Base-by-base conservation (phyloP, 768 basidiomycete species). In the Boletales sp. region DNA sequence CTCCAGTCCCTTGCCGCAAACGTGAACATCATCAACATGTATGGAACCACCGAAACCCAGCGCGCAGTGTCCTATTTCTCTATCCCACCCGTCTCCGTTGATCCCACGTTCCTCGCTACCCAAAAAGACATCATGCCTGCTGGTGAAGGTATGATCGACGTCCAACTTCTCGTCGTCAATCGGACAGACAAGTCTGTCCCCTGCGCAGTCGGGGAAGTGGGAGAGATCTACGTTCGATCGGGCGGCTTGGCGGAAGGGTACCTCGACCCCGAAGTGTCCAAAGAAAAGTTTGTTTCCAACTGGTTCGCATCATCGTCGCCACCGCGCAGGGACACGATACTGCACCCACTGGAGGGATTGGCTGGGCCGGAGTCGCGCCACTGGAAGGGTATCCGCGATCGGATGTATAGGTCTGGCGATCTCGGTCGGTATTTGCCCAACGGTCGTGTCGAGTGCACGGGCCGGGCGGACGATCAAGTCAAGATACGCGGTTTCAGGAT, bases 401-500 rank as follows among this genome's bases (percentile, higher is more conserved):
- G 96, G 51, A 95, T 98, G 94, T 99, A 98, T 70, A 84, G 93
- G 56, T 93, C 93, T 28, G 96, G 96, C 18, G 96, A 99, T 70
- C 79, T 99, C 5, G 96, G 96, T 3, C 84, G 96, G 6, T 99
- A 99, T 69, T 74, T 87, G 31, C 90, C 96, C 1, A 80, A 88
- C 65, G 96, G 96, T 5, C 83, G 81, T 31, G 96, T 99, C 11
- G 96, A 99, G 68, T 98, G 96, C 65, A 94, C 90, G 0, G 96
- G 96, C 17, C 83, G 96, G 18, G 94, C 95, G 2, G 96, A 99
- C 65, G 95, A 98, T 64, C 96, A 99, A 65, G 91, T 99, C 72
- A 98, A 99, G 74, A 98, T 99, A 69, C 89, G 96, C 48, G 96
- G 96, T 2, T 99, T 99, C 84, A 80, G 96, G 21, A 98, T 99